phyloP scores from a whole-genome alignment of 2,329 filamentous ascomycete species.

The Trichoderma lentiforme region DNA sequence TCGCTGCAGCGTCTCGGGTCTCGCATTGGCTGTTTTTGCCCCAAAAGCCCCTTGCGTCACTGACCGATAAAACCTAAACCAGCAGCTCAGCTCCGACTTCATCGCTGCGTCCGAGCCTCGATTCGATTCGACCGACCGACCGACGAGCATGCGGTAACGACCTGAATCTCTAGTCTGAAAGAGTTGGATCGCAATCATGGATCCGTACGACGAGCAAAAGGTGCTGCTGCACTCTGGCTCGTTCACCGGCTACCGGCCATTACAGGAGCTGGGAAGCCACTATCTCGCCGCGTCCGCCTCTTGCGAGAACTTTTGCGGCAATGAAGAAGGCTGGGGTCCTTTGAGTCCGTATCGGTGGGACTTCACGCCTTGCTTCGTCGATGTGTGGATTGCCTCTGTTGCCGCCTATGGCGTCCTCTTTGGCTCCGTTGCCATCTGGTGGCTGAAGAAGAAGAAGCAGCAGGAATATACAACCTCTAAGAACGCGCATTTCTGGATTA shows the following conservation, averaged over 20 bases:
- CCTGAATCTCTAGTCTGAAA: not conserved
- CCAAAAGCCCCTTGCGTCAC: slow-evolving; percentile 9
- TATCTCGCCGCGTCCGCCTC: slow-evolving; percentile 56
- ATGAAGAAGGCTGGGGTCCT: slow-evolving; percentile 92
- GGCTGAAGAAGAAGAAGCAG: slow-evolving; percentile 68
- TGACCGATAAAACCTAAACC: slow-evolving; percentile 11
- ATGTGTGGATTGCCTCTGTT: slow-evolving; percentile 79
- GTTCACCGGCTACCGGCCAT: slow-evolving; percentile 55
- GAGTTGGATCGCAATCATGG: slow-evolving; percentile 28
- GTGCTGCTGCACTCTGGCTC: slow-evolving; percentile 56
- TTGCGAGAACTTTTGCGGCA: slow-evolving; percentile 72
- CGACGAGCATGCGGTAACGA: slow-evolving; percentile 21
- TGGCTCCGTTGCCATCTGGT: slow-evolving; percentile 75
- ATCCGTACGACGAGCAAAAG: slow-evolving; percentile 40
- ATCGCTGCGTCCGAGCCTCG: slow-evolving; percentile 1
- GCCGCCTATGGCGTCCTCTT: slow-evolving; percentile 75
- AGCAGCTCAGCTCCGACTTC: not conserved
- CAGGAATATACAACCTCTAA: slow-evolving; percentile 65
- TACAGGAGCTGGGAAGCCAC: slow-evolving; percentile 49
- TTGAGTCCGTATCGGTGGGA: slow-evolving; percentile 84
- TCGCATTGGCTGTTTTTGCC: not conserved
- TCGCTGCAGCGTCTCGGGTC: not conserved
- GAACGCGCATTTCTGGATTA: slow-evolving; percentile 90
- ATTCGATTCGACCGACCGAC: slow-evolving; percentile 20
- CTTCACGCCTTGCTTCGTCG: slow-evolving; percentile 96